Evolutionary conservation across 192 early-diverging fungal genomes (phyloP).

Genomic region (Coemansia sp.): DNA sequence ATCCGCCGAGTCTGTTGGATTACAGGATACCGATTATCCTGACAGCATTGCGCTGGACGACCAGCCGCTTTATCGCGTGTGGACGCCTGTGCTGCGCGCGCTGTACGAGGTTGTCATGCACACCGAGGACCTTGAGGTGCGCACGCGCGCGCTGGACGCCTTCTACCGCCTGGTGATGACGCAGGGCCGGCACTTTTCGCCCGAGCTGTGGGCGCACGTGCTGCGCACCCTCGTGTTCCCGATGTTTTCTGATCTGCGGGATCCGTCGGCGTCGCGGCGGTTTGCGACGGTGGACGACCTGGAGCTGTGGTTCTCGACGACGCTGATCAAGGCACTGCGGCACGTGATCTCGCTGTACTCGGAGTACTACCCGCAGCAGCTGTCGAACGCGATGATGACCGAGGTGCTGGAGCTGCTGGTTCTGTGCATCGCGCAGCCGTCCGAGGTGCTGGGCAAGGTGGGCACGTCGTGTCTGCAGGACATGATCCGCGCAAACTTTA

Average conservation of each 20-base stretch:
- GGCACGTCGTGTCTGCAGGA: conserved; percentile 90
- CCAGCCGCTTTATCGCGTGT: conserved; percentile 66
- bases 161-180: conserved; percentile 82
- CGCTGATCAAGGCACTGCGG: conserved; percentile 88
- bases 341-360: conserved; percentile 85
- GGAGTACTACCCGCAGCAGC: conserved; percentile 64
- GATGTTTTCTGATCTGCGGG: conserved; percentile 84
- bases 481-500: conserved; percentile 76
- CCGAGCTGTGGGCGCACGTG: conserved; percentile 78
- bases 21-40: too few relatives aligned
- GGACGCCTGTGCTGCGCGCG: conserved; percentile 88
- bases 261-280: conserved; percentile 52
- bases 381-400: conserved; percentile 69
- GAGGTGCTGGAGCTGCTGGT: conserved; percentile 77
- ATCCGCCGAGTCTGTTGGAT: too few relatives aligned
- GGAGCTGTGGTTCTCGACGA: conserved; percentile 91
- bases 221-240: conserved; percentile 84
- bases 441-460: conserved; percentile 85
- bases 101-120: conserved; percentile 89
- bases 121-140: conserved; percentile 85
- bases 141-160: conserved; percentile 78
- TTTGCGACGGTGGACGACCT: conserved; percentile 82
- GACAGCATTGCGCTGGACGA: conserved; percentile 56
- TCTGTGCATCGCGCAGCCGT: conserved; percentile 90
- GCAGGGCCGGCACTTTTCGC: conserved; percentile 71